Percentiles rank a stretch among this genome's conserved stretches.
Evolutionary conservation across 805 yeast species (phyloP).

Genomic region (Nakazawaea anatomiae): DNA sequence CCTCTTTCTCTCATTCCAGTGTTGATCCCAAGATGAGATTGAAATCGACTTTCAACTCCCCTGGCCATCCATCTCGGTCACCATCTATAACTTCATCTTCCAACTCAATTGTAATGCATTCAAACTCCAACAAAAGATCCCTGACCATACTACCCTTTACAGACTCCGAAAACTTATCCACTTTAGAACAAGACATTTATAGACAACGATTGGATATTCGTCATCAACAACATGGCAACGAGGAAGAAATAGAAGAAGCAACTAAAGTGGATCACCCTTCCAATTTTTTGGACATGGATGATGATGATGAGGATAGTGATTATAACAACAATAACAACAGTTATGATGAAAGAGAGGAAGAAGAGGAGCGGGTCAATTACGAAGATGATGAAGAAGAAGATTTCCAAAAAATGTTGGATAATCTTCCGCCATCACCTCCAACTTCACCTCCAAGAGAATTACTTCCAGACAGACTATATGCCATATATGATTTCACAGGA

Average conservation of each 20-base stretch:
- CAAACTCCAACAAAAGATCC: background rate
- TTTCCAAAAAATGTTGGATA: slow-evolving; percentile 33
- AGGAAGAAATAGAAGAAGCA: background rate
- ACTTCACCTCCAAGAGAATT: slow-evolving; percentile 75
- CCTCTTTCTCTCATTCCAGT: background rate
- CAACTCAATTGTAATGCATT: slow-evolving; percentile 3
- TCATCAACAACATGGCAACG: background rate
- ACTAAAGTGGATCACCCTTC: slow-evolving; percentile 15
- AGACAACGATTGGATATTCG: background rate
- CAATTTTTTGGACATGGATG: slow-evolving; percentile 6
- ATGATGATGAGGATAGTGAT: slow-evolving; percentile 3
- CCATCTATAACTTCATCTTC: slow-evolving; percentile 1
- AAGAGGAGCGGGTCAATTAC: slow-evolving; percentile 15
- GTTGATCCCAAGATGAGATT: background rate
- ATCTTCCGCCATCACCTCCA: slow-evolving; percentile 56
- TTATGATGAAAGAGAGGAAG: too few species aligned
- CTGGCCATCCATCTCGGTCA: background rate
- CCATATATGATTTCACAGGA: slow-evolving; percentile 81
- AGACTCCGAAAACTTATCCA: background rate
- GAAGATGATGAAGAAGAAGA: slow-evolving; percentile 28
- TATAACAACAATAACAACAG: too few species aligned
- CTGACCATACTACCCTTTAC: background rate
- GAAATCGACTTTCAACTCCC: background rate
- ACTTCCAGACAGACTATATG: slow-evolving; percentile 79
- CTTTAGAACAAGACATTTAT: slow-evolving; percentile 5